Base-by-base conservation (phyloP, 805 yeast genomes). In the Monosporozyma aerobia region DNA sequence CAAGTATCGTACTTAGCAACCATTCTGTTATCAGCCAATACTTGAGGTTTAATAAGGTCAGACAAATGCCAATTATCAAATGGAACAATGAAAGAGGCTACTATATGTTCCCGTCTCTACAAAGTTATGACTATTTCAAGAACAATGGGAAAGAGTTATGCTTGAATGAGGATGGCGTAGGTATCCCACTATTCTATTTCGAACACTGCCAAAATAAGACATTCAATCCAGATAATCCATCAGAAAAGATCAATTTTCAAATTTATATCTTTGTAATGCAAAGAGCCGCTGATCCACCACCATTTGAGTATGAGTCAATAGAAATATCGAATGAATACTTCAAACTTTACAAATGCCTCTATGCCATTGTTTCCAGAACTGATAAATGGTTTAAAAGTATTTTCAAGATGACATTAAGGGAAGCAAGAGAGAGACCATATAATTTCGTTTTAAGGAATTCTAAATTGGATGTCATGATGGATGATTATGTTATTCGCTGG, bases 111-210 rank as follows among this genome's bases (percentile, higher is more conserved):
- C 53, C 61, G n/a, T 54, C 59, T 29, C 47, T 49, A 49, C 57
- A 57, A 35, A 53, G 58, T 5, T 56, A 48, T 44, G 59, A 57
- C 44, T 43, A 23, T 22, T 59, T 54, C 44, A 57, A 54, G 44
- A 54, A 37, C 14, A 44, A 44, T 22, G 44, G 44, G 9, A 43
- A 54, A 10, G 19, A 47, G 8, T 44, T 41, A 8, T n/a, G 14
- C 5, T 25, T 55, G 22, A 51, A 52, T 44, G 49, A 52, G 11
- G 59, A 56, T 22, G 62, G 59, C 30, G 55, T 56, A 13, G 62
- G 62, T 14, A 40, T 56, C 3, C 61, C 59, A 1, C 40, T 59
- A n/a, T 44, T 59, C 19, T 54, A 49, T 8, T 52, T 59, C 23
- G 35, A 46, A 47, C 50, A 25, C 23, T 19, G 27, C 8, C 44